phyloP scores from a whole-genome alignment of 2,329 filamentous ascomycete genomes.

The Phaeosphaeriaceae sp. region DNA sequence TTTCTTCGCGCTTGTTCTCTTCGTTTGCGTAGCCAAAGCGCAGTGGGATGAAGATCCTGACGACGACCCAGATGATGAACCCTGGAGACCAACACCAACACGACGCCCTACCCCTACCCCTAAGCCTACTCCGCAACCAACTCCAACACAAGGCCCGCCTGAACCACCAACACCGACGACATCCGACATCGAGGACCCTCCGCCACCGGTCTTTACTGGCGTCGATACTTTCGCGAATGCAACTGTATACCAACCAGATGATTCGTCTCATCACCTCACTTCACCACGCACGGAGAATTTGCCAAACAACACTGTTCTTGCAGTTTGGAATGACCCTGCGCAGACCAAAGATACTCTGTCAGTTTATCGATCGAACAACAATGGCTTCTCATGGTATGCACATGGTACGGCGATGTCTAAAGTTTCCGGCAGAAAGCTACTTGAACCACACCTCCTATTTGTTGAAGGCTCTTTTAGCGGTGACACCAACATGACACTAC shows the following conservation, averaged over 20 bases:
- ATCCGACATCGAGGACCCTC: conserved; percentile 8
- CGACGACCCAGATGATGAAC: conserved; percentile 7
- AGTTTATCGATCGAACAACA: conserved; percentile 22
- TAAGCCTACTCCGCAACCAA: conserved; percentile 1
- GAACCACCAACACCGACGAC: conserved; percentile 1
- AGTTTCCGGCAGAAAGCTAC: conserved; percentile 13
- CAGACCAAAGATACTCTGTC: conserved; percentile 11
- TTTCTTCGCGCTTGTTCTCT: conserved; percentile 6
- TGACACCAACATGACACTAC: conserved; percentile 15
- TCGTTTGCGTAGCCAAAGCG: conserved; percentile 2
- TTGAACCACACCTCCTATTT: conserved; percentile 24
- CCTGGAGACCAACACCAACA: conserved; percentile 4
- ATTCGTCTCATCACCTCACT: conserved; percentile 7
- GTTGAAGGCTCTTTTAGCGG: conserved; percentile 18
- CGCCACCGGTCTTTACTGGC: conserved; percentile 15
- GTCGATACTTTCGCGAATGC: conserved; percentile 28
- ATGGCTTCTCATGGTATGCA: conserved; percentile 29
- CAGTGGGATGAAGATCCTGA: conserved; percentile 13
- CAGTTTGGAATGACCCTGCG: conserved; percentile 20
- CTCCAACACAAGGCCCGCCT: not conserved
- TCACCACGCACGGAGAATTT: conserved; percentile 25
- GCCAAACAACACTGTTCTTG: conserved; percentile 25
- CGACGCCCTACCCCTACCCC: not conserved
- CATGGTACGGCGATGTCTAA: conserved; percentile 17
- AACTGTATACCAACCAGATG: conserved; percentile 27